Evolutionary conservation across 352 stramenopile genomes (phyloP).

Genomic region (Pythium aphanidermatum): DNA sequence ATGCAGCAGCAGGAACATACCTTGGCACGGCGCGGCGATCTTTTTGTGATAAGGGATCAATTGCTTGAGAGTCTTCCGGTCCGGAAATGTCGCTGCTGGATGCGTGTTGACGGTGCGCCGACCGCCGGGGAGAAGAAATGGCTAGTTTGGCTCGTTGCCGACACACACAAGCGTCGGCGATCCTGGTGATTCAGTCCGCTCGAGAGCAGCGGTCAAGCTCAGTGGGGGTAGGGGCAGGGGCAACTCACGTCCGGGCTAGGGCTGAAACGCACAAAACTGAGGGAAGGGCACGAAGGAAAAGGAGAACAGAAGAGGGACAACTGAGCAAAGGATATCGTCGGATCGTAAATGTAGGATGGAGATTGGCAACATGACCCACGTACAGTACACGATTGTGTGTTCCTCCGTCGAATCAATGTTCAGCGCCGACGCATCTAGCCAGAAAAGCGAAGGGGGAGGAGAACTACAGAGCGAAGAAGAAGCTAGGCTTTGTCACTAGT

Average conservation of each 20-base stretch:
- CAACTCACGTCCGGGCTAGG: slow-evolving; percentile 15
- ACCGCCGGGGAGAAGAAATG: slow-evolving; percentile 9
- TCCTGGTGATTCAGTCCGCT: slow-evolving; percentile 22
- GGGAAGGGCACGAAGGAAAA: slow-evolving; percentile 14
- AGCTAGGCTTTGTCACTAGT: too few species aligned
- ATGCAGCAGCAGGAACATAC: too few species aligned
- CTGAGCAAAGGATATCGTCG: slow-evolving; percentile 13
- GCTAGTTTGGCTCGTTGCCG: slow-evolving; percentile 13
- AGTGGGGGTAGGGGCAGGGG: slow-evolving; percentile 8
- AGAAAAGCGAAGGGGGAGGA: too few species aligned
- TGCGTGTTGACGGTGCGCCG: not conserved
- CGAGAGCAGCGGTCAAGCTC: slow-evolving; percentile 3
- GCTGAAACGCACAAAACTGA: slow-evolving; percentile 17
- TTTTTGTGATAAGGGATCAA: slow-evolving; percentile 6
- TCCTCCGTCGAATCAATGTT: too few species aligned
- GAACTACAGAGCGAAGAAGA: too few species aligned
- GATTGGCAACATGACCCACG: slow-evolving; percentile 14
- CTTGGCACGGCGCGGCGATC: slow-evolving; percentile 7
- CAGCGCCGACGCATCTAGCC: too few species aligned
- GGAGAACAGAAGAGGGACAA: slow-evolving; percentile 9
- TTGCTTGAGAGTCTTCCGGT: slow-evolving; percentile 7
- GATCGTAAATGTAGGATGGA: slow-evolving; percentile 12
- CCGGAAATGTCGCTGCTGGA: slow-evolving; percentile 7
- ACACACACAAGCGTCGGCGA: too few species aligned
- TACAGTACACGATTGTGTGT: not conserved